phyloP scores from a whole-genome alignment of 1,284 basidiomycete species.

The Microbotryum scabiosae region DNA sequence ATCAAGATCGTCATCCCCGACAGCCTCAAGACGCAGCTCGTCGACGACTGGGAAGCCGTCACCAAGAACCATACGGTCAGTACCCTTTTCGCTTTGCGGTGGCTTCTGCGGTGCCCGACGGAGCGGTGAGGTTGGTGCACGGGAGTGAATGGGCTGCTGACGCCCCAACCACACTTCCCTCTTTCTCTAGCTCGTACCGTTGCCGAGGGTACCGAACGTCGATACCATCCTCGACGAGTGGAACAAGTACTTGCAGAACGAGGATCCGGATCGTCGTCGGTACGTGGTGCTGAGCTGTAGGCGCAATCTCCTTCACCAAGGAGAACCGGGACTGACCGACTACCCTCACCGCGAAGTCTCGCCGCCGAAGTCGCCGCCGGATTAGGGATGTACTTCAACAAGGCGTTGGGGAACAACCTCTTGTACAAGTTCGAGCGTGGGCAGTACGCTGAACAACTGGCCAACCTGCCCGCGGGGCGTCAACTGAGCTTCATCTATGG shows the following conservation, averaged over 20 bases:
- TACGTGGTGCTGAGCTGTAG: neutral
- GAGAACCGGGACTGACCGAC: neutral
- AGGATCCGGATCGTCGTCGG: constrained; percentile 22
- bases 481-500: constrained; percentile 89
- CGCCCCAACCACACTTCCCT: neutral
- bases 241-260: constrained; percentile 47
- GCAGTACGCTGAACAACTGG: constrained; percentile 78
- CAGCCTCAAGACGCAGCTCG: constrained; percentile 73
- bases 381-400: constrained; percentile 90
- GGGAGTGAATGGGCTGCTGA: neutral
- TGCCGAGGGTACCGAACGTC: constrained; percentile 77
- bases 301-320: too few species aligned
- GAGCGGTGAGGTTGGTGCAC: neutral
- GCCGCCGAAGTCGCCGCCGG: constrained; percentile 68
- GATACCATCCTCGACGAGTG: constrained; percentile 67
- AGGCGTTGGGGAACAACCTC: constrained; percentile 76
- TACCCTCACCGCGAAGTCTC: constrained; percentile 5
- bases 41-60: constrained; percentile 96
- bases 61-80: constrained; percentile 85
- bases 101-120: neutral
- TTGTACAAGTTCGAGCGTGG: constrained; percentile 89
- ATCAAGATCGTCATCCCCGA: constrained; percentile 88
- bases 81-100: neutral
- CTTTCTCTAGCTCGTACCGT: constrained; percentile 60
- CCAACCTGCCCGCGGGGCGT: constrained; percentile 45